Conservation (phyloP, 495 filamentous ascomycete genomes). For the Penicillium lagena region DNA sequence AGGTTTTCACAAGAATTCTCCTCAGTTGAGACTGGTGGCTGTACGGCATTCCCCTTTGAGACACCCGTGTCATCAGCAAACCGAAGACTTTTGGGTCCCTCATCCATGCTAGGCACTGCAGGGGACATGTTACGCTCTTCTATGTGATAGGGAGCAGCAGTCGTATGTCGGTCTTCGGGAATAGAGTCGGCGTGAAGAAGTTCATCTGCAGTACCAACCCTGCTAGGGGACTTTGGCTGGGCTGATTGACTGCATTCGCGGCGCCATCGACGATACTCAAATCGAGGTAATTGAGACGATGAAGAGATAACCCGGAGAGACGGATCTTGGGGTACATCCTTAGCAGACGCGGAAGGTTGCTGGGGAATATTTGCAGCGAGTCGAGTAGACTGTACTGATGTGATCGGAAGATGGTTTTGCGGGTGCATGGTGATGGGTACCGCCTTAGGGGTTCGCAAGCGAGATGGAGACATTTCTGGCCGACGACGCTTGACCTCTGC, state of each 20-base stretch:
- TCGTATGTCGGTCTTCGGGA: too few species aligned
- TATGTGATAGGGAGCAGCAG: too few species aligned
- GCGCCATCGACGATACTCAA: constrained; percentile 38
- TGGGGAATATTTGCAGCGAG: neutral
- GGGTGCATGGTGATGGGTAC: neutral
- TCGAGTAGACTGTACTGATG: neutral
- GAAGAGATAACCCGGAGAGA: constrained; percentile 33
- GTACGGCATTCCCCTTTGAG: constrained; percentile 1
- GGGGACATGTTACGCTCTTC: too few species aligned
- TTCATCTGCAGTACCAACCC: neutral
- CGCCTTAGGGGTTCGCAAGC: neutral
- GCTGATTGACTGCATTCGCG: neutral
- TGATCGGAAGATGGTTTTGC: neutral
- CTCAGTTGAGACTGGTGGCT: constrained; percentile 3
- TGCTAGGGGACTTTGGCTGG: neutral
- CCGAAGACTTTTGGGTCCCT: constrained; percentile 11
- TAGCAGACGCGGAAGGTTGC: neutral
- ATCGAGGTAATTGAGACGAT: constrained; percentile 38
- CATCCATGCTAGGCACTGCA: neutral
- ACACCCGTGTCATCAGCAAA: constrained; percentile 8
- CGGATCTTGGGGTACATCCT: constrained; percentile 1
- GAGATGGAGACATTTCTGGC: constrained; percentile 1
- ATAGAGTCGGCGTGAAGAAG: too few species aligned
- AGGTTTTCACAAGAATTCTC: constrained; percentile 25
- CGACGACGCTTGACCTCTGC: constrained; percentile 6